phyloP scores from a whole-genome alignment of 139 green algal genomes.

The Tetratostichococcus sp. region DNA sequence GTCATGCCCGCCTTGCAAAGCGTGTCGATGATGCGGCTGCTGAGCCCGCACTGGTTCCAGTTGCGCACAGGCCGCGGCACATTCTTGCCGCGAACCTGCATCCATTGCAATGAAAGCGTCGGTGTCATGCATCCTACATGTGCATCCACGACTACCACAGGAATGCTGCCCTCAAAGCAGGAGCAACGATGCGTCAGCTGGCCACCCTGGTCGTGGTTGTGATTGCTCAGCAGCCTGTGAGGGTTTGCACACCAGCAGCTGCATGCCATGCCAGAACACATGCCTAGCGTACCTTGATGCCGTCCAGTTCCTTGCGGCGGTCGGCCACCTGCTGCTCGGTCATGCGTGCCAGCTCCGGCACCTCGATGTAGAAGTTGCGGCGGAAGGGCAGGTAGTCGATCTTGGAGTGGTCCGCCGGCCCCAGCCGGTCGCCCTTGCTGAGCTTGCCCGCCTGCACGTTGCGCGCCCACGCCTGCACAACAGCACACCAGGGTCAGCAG shows the following conservation, averaged over 20 bases:
- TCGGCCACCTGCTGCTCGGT: conserved; percentile 62
- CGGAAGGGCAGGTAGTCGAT: conserved; percentile 81
- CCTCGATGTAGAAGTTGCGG: conserved; percentile 86
- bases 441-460: conserved; percentile 65
- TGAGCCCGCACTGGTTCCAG: conserved; percentile 82
- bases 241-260: no score
- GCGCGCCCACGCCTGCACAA: conserved; percentile 57
- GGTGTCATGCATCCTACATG: no score
- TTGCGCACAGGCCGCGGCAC: conserved; percentile 78
- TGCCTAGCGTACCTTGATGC: conserved; percentile 88
- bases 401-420: conserved; percentile 68
- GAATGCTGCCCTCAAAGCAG: no score
- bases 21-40: conserved; percentile 65
- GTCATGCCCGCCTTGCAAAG: conserved; percentile 74
- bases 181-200: no score
- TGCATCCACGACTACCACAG: no score
- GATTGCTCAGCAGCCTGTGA: no score
- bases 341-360: conserved; percentile 67
- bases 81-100: conserved; percentile 67
- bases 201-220: no score
- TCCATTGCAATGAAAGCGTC: no score
- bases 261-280: no score
- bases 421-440: conserved; percentile 89
- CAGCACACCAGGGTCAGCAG: no score
- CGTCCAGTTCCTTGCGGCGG: conserved; percentile 65